Conservation (phyloP, 306 rosid species). For the Acmispon strigosus region DNA sequence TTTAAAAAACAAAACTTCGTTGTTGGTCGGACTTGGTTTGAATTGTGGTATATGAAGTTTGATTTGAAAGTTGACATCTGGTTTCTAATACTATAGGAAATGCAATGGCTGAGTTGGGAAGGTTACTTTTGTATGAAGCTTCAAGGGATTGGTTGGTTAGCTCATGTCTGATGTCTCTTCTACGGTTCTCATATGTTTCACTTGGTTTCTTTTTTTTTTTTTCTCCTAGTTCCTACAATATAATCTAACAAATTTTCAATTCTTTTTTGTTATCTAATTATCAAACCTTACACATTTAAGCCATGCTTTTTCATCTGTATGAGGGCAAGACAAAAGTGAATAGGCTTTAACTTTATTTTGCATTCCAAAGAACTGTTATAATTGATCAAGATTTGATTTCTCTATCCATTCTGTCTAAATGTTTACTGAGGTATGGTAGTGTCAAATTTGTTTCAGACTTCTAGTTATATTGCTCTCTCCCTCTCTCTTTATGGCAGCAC, state of each 20-base stretch:
- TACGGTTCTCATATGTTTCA: neutral
- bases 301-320: neutral
- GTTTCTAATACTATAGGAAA: slow-evolving; percentile 45
- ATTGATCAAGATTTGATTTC: neutral
- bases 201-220: neutral
- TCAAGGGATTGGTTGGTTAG: slow-evolving; percentile 97
- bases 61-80: neutral
- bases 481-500: no score
- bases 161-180: slow-evolving; percentile 22
- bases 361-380: neutral
- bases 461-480: neutral
- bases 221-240: neutral
- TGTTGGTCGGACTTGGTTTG: neutral
- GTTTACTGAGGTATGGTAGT: neutral
- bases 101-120: slow-evolving; percentile 97
- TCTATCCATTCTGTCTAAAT: neutral
- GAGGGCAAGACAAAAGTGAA: neutral
- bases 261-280: neutral
- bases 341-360: neutral
- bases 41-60: neutral
- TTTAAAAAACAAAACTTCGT: neutral
- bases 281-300: neutral
- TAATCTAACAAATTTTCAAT: neutral
- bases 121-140: slow-evolving; percentile 86
- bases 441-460: neutral